phyloP scores from a whole-genome alignment of 2,329 filamentous ascomycete genomes.

The Emergomyces pasteurianus region DNA sequence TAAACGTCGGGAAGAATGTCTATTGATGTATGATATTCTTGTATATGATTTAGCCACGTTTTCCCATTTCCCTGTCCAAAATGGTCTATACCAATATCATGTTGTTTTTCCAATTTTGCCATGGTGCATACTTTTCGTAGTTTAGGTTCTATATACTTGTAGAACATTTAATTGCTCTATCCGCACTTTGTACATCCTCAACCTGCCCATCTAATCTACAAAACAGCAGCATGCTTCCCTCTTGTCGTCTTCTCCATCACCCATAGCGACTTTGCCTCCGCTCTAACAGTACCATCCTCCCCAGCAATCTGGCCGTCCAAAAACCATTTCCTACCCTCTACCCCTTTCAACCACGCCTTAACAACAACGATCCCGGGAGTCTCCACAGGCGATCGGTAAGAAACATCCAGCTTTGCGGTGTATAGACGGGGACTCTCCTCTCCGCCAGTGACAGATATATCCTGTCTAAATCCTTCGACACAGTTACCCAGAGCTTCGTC shows the following conservation, averaged over 20 bases:
- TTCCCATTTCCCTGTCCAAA: neutral
- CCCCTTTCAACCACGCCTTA: conserved; percentile 65
- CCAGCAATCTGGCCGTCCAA: conserved; percentile 77
- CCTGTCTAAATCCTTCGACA: conserved; percentile 31
- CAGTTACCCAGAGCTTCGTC: conserved; percentile 60
- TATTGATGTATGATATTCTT: neutral
- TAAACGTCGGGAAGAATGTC: neutral
- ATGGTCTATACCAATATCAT: neutral
- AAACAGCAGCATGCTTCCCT: neutral
- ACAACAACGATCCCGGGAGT: conserved; percentile 68
- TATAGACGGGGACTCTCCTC: neutral
- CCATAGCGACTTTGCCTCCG: conserved; percentile 75
- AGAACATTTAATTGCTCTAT: neutral
- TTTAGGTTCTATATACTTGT: neutral
- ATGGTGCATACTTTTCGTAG: neutral
- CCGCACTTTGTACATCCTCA: neutral
- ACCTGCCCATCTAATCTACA: neutral
- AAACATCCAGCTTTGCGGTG: conserved; percentile 70
- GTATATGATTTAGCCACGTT: neutral
- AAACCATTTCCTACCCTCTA: conserved; percentile 91
- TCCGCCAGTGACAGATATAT: neutral
- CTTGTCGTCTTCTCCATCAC: neutral
- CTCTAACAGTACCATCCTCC: conserved; percentile 55
- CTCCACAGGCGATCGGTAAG: conserved; percentile 71
- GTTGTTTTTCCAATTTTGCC: neutral